Evolutionary conservation across 805 yeast species (phyloP).

Genomic region (Saccharomycopsis amapae): DNA sequence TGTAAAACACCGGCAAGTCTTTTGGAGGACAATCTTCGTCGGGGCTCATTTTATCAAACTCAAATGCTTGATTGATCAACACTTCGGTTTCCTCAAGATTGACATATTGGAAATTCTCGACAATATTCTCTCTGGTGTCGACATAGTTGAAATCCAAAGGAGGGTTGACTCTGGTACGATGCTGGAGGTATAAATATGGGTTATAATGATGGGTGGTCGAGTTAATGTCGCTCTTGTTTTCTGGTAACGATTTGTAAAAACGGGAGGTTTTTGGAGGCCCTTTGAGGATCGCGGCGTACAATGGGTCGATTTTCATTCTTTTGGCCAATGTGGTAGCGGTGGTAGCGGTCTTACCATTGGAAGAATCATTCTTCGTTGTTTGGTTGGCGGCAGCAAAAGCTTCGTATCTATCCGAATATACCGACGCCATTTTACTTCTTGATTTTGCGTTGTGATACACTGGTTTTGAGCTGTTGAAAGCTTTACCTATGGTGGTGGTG

Average conservation of each 20-base stretch:
- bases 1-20: constrained; percentile 38
- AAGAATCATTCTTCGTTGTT: not conserved
- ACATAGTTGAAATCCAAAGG: constrained; percentile 31
- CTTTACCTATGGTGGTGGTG: constrained; percentile 1
- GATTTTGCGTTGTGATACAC: too few species aligned
- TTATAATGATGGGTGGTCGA: constrained; percentile 26
- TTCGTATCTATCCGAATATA: constrained; percentile 12
- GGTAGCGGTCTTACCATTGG: not conserved
- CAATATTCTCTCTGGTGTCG: constrained; percentile 28
- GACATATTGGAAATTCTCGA: constrained; percentile 19
- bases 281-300: not conserved
- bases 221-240: constrained; percentile 10
- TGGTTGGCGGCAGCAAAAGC: too few species aligned
- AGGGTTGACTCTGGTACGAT: constrained; percentile 31
- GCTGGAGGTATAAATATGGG: constrained; percentile 32
- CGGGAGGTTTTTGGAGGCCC: constrained; percentile 21
- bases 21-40: constrained; percentile 3
- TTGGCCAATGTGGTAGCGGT: not conserved
- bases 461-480: constrained; percentile 15
- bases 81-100: constrained; percentile 18
- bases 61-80: constrained; percentile 10
- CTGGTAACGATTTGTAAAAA: constrained; percentile 20
- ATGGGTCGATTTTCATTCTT: not conserved
- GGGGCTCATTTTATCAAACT: not conserved
- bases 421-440: constrained; percentile 19